Evolutionary conservation across 169 alveolate species (phyloP), one percentile per base, ranked within the genome.

Genomic region (Plasmodium vivax): DNA sequence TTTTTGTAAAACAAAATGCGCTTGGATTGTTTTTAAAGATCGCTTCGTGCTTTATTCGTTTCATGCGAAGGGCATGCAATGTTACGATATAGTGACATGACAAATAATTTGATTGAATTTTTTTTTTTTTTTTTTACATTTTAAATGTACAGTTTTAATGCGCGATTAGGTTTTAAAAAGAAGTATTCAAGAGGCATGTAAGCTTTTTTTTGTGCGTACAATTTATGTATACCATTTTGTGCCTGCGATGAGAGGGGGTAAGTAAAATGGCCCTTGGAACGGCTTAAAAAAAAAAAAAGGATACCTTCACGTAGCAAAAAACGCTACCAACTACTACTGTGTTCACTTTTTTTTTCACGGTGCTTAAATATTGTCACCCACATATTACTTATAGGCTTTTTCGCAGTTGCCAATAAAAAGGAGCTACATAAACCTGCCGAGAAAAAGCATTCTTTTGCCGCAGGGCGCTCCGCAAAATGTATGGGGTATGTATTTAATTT

Each of bases 1-100:
- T 85, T 85, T 85, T 85, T 72, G 32, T 74, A 73, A 74, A 68
- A 74, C 23, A 47, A 12, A 85, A 85, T 58, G 68, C 45, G 68
- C 8, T 72, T 62, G 32, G 12, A 84, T 54, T 83, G 19, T 34
- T 83, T 83, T 58, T 36, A 80, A 68, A 68, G 36, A 68, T 27
- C 12, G 34, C 77, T 30, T 23, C 30, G 16, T 68, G 77, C 19
- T 68, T 68, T 68, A 68, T 68, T 68, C 19, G 19, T 47, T 47
- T 9, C 62, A 51, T 51, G 23, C 62, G 23, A 51, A 51, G 12
- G 62, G 19, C 38, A 68, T 68, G 14, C 38, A 68, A 68, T 68
- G 38, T 68, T 27, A 68, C 38, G 38, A 19, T 68, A 27, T 68
- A 23, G 77, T 19, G 12, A 8, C 7, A 27, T 19, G 12, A 27